Base-by-base conservation (phyloP, 2,329 filamentous ascomycete genomes). In the Colletotrichum horii region DNA sequence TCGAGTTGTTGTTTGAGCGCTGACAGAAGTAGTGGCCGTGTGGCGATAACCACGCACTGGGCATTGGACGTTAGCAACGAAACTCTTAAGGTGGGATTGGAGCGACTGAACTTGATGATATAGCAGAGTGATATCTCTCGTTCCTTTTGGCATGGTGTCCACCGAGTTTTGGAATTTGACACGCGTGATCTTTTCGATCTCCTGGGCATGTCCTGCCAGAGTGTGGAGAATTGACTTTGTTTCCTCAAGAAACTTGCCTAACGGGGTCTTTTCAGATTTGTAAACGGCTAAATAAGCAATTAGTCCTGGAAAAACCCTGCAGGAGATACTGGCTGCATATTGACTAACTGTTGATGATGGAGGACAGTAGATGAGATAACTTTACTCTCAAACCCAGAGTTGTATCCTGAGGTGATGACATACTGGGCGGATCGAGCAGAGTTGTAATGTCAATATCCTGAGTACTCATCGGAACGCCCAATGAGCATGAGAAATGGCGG, bases 11-110 rank as follows among this genome's bases (percentile, higher is more conserved):
- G 83, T 64, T 83, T 85, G 0, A 87, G 78, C 0, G 86, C 81
- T 0, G 84, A 85, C 0, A 87, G 79, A 1, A 87, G 71, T 0
- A 86, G 79, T 2, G 85, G 84, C 0, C 84, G 79, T 3, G 85
- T 86, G 1, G 84, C 85, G 1, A 86, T 78, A 4, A 86, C 85
- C 0, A 87, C 84, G 22, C 84, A 86, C 84, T 83, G 28, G 19
- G 43, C 11, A 22, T n/a, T 36, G 22, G 26, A 55, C 66, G 43
- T 76, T 32, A n/a, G 0, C 55, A 7, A 1, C 12, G 19, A 14
- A 61, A 61, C 3, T 32, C 6, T 5, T 4, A 56, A 15, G 19
- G 28, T 58, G 22, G 4, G 55, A n/a, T n/a, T 61, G 26, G 6
- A 15, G 43, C 43, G 1, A 78, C 78, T 11, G 16, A 11, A 85